Conservation (phyloP, 345 rosid genomes). For the Dovyalis caffra region DNA sequence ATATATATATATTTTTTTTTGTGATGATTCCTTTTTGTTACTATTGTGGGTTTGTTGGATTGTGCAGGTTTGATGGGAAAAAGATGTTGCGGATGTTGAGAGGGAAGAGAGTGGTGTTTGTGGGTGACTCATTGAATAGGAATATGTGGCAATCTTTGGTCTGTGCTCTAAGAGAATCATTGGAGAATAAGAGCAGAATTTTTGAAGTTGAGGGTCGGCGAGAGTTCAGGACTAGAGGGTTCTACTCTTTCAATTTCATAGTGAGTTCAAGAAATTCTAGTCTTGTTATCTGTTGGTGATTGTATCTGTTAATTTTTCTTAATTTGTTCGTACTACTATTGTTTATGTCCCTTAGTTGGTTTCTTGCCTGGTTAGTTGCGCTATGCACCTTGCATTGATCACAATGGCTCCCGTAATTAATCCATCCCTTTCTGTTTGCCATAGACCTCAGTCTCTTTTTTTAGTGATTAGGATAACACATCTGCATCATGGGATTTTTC, state of each 20-base stretch:
- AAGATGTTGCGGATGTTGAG: constrained; percentile 55
- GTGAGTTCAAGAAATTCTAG: constrained; percentile 21
- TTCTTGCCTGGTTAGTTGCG: no score
- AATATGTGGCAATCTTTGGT: constrained; percentile 79
- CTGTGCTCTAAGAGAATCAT: constrained; percentile 57
- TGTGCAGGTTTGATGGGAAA: constrained; percentile 54
- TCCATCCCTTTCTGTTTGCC: no score
- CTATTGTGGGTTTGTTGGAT: neutral
- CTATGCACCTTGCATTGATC: no score
- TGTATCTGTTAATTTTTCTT: no score
- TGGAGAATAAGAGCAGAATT: constrained; percentile 47
- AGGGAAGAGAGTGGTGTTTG: constrained; percentile 62
- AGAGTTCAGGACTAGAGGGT: constrained; percentile 43
- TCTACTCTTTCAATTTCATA: constrained; percentile 53
- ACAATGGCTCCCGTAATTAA: no score
- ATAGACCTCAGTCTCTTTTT: no score
- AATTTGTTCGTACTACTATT: no score
- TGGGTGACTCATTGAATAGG: constrained; percentile 68
- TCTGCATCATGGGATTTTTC: no score
- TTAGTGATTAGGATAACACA: no score
- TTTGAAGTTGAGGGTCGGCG: constrained; percentile 40
- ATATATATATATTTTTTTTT: neutral
- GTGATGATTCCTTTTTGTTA: neutral
- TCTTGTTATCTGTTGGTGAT: no score
- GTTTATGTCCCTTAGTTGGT: no score